These are phyloP conservation scores for Neonectria punicea DNA, from an alignment of 2,329 filamentous ascomycete species.

Conservation along the genomic window DNA sequence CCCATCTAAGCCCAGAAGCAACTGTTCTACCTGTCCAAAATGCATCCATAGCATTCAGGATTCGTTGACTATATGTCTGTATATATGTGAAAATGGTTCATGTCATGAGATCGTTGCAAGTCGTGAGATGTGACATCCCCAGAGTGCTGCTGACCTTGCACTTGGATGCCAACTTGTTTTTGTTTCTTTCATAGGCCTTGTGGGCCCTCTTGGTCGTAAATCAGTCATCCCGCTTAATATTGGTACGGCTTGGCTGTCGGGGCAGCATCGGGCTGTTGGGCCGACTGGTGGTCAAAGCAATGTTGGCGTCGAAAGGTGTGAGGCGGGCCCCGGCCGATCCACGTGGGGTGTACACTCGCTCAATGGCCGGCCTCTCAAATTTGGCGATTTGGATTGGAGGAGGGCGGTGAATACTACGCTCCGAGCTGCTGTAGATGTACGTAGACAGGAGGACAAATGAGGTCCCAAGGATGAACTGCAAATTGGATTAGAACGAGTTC, in stretches of 20 bases:
- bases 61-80: conserved; percentile 29
- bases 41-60: conserved; percentile 34
- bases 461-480: conserved; percentile 84
- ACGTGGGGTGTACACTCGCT: conserved; percentile 54
- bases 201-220: not conserved
- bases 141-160: conserved; percentile 10
- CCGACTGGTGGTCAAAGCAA: conserved; percentile 58
- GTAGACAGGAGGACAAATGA: conserved; percentile 82
- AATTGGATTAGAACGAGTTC: not conserved
- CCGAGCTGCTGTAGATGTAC: conserved; percentile 82
- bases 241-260: conserved; percentile 51
- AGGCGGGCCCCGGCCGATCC: conserved; percentile 47
- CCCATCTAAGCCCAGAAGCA: conserved; percentile 21
- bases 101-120: conserved; percentile 29
- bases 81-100: conserved; percentile 22
- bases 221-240: conserved; percentile 53
- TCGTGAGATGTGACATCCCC: conserved; percentile 30
- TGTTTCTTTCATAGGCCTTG: not conserved
- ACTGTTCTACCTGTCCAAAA: conserved; percentile 35
- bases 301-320: conserved; percentile 54
- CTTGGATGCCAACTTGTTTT: conserved; percentile 2
- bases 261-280: conserved; percentile 58
- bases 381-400: conserved; percentile 75
- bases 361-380: conserved; percentile 80
- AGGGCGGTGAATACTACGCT: conserved; percentile 66